Percentiles rank a stretch among this genome's conserved stretches.
phyloP scores from a whole-genome alignment of 2,329 filamentous ascomycete genomes.

The Fusarium redolens region DNA sequence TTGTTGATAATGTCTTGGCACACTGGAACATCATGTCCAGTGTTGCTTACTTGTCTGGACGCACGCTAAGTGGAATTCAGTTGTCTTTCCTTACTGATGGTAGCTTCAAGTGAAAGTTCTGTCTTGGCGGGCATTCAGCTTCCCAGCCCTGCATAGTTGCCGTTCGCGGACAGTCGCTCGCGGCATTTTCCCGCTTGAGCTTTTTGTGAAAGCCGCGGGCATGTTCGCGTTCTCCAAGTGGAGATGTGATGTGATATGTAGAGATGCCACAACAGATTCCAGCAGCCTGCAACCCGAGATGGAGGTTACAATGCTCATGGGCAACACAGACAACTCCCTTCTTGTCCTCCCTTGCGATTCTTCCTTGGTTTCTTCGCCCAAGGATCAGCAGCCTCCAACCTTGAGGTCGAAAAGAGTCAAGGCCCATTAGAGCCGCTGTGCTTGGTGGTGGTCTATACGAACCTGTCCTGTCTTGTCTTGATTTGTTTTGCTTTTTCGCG shows the following conservation, averaged over 20 bases:
- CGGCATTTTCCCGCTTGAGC: constrained; percentile 33
- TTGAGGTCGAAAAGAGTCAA: constrained; percentile 35
- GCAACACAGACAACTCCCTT: constrained; percentile 13
- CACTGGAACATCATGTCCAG: neutral
- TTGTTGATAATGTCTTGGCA: constrained; percentile 10
- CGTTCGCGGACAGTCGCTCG: constrained; percentile 22
- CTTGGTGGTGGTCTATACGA: constrained; percentile 35
- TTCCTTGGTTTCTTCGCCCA: constrained; percentile 11
- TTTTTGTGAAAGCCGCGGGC: constrained; percentile 19
- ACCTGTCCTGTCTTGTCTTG: constrained; percentile 10
- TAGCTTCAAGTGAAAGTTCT: constrained; percentile 2
- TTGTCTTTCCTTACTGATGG: constrained; percentile 4
- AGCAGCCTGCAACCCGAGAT: constrained; percentile 23
- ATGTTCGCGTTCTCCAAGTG: constrained; percentile 12
- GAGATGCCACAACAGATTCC: constrained; percentile 24
- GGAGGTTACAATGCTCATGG: constrained; percentile 20
- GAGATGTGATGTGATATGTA: constrained; percentile 4
- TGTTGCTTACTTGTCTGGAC: constrained; percentile 14
- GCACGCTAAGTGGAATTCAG: constrained; percentile 27
- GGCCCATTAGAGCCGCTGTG: constrained; percentile 25
- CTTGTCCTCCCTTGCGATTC: constrained; percentile 32
- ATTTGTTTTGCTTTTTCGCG: constrained; percentile 43
- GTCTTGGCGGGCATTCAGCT: constrained; percentile 18
- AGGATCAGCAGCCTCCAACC: constrained; percentile 35
- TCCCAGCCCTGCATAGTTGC: constrained; percentile 3